Evolutionary conservation across 768 basidiomycete genomes (phyloP).

Genomic region (Trametes cinnabarina): DNA sequence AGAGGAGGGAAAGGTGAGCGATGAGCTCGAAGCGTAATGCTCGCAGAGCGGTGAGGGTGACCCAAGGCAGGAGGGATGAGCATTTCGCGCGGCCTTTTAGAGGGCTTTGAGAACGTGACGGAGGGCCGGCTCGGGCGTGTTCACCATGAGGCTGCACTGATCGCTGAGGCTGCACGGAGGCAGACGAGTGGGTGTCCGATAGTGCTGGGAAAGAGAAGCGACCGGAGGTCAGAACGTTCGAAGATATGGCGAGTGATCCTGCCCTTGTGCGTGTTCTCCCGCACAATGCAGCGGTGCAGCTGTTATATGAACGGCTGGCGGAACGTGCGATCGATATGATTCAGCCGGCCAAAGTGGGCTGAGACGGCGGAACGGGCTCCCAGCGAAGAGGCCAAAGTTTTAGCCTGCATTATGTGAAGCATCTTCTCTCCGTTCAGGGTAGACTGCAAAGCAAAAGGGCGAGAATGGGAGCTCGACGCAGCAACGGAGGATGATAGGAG

Average conservation of each 20-base stretch:
- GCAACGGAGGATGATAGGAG: slow-evolving; percentile 5
- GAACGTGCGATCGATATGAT: slow-evolving; percentile 17
- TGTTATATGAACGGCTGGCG: slow-evolving; percentile 15
- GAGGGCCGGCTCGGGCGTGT: slow-evolving; percentile 33
- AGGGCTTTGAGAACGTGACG: slow-evolving; percentile 29
- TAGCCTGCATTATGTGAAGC: neutral
- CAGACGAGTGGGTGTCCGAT: slow-evolving; percentile 15
- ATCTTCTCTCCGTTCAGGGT: neutral
- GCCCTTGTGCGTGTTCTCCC: slow-evolving; percentile 17
- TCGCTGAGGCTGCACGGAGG: slow-evolving; percentile 17
- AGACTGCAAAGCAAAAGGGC: neutral
- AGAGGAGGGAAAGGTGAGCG: slow-evolving; percentile 18
- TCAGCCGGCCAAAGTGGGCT: neutral
- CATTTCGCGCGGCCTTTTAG: slow-evolving; percentile 27
- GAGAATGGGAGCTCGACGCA: neutral
- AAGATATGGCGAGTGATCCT: slow-evolving; percentile 22
- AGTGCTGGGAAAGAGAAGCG: slow-evolving; percentile 18
- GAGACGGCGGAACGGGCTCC: neutral
- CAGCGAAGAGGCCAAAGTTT: neutral
- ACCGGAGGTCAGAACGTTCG: slow-evolving; percentile 15
- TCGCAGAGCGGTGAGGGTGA: slow-evolving; percentile 28
- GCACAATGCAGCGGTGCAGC: slow-evolving; percentile 7
- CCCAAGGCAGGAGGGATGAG: slow-evolving; percentile 22
- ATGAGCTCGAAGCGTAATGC: slow-evolving; percentile 20
- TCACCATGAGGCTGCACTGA: slow-evolving; percentile 34